These are phyloP conservation scores for Lipomyces sp. DNA, from an alignment of 805 yeast genomes.

Conservation along the genomic window DNA sequence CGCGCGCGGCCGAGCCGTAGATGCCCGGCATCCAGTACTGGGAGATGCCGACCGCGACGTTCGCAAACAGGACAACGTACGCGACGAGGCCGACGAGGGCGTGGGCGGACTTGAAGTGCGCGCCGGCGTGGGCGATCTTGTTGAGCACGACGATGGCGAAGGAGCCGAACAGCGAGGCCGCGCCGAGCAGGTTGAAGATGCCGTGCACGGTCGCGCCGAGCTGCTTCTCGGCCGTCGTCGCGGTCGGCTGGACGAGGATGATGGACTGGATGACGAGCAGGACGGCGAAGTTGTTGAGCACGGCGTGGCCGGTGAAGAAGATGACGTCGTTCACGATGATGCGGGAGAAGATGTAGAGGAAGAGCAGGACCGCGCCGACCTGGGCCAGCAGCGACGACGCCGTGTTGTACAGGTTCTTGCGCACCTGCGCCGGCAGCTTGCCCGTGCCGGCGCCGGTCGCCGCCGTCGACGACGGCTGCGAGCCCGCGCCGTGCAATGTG, in stretches of 20 bases:
- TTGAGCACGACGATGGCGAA: slow-evolving; percentile 31
- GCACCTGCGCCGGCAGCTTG: background rate
- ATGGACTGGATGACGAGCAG: slow-evolving; percentile 32
- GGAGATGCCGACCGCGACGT: slow-evolving; percentile 31
- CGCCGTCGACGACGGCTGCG: too few relatives aligned
- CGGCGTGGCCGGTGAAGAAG: slow-evolving; percentile 35
- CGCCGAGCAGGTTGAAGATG: slow-evolving; percentile 27
- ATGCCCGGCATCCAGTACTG: slow-evolving; percentile 34
- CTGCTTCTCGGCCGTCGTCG: slow-evolving; percentile 28
- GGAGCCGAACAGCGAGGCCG: slow-evolving; percentile 26
- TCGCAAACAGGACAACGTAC: slow-evolving; percentile 22
- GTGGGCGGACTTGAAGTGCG: slow-evolving; percentile 34
- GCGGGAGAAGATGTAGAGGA: slow-evolving; percentile 19
- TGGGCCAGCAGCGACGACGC: slow-evolving; percentile 23
- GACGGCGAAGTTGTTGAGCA: slow-evolving; percentile 31
- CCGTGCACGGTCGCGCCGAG: slow-evolving; percentile 34
- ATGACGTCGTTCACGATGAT: slow-evolving; percentile 22
- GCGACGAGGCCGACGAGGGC: slow-evolving; percentile 33
- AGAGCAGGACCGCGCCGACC: slow-evolving; percentile 12
- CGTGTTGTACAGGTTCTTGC: slow-evolving; percentile 14
- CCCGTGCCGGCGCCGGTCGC: too few relatives aligned
- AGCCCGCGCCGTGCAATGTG: too few relatives aligned
- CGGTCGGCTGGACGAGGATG: slow-evolving; percentile 32
- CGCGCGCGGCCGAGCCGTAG: slow-evolving; percentile 33
- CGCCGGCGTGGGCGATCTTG: slow-evolving; percentile 30